These are phyloP conservation scores for Coffea eugenioides DNA, from an alignment of 257 asterid genomes.

Conservation along the genomic window DNA sequence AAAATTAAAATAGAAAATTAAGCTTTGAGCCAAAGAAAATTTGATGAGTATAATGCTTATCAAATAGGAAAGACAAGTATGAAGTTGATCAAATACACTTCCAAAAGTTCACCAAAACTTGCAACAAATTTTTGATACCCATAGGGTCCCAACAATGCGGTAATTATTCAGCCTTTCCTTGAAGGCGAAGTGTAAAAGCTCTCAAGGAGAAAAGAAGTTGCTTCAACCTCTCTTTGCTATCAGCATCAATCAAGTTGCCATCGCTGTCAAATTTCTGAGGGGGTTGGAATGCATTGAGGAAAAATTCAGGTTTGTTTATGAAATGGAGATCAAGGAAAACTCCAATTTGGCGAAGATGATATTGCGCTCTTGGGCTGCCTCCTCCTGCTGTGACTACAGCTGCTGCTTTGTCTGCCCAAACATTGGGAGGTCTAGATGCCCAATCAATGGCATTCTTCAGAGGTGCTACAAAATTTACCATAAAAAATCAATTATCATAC, in stretches of 20 bases:
- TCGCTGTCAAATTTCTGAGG: slow-evolving; percentile 66
- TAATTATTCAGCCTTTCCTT: slow-evolving; percentile 35
- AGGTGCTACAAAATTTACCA: slow-evolving; percentile 40
- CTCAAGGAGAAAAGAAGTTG: slow-evolving; percentile 47
- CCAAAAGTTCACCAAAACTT: too few relatives aligned
- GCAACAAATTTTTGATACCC: too few relatives aligned
- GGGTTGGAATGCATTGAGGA: slow-evolving; percentile 47
- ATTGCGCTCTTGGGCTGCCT: slow-evolving; percentile 68
- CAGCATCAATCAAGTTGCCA: slow-evolving; percentile 58
- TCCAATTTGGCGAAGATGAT: slow-evolving; percentile 78
- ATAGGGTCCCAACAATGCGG: too few relatives aligned
- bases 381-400: slow-evolving; percentile 69
- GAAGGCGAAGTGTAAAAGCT: slow-evolving; percentile 53
- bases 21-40: too few relatives aligned
- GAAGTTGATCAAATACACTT: too few relatives aligned
- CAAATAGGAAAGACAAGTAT: too few relatives aligned
- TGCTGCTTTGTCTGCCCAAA: slow-evolving; percentile 66
- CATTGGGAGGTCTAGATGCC: slow-evolving; percentile 78
- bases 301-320: slow-evolving; percentile 74
- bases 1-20: too few relatives aligned
- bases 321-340: slow-evolving; percentile 72
- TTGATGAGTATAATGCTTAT: too few relatives aligned
- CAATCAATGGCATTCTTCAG: slow-evolving; percentile 75
- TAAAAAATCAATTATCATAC: not conserved
- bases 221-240: slow-evolving; percentile 42